Conservation (phyloP, 345 rosid genomes). For the Cardamine occulta region DNA sequence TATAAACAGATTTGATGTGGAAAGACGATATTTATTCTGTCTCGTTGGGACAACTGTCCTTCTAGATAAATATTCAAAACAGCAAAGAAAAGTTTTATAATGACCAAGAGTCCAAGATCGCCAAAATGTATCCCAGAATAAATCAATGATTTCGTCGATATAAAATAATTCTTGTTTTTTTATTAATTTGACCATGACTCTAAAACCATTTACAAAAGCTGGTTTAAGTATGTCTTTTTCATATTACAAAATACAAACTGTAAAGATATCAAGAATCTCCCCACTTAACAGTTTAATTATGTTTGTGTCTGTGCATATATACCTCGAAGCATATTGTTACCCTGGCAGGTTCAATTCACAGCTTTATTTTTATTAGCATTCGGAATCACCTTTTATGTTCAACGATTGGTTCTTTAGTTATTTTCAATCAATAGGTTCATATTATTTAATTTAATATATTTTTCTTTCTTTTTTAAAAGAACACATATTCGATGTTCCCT, state of each 20-base stretch:
- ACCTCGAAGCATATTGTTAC: neutral
- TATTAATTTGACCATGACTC: neutral
- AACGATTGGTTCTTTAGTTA: neutral
- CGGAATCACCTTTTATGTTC: neutral
- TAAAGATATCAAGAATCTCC: slow-evolving; percentile 34
- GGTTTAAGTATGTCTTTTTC: neutral
- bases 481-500: no score
- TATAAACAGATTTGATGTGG: slow-evolving; percentile 25
- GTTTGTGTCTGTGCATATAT: neutral
- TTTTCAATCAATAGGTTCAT: neutral
- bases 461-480: no score
- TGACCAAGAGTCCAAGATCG: slow-evolving; percentile 11
- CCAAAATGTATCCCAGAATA: slow-evolving; percentile 24
- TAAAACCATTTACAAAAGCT: neutral
- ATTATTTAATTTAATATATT: no score
- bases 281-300: slow-evolving; percentile 2
- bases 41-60: slow-evolving; percentile 38
- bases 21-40: slow-evolving; percentile 33
- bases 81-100: slow-evolving; percentile 26
- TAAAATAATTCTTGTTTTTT: neutral
- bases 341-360: slow-evolving; percentile 11
- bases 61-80: slow-evolving; percentile 25
- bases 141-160: slow-evolving; percentile 10
- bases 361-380: slow-evolving; percentile 9
- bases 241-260: slow-evolving; percentile 31